Evolutionary conservation across 345 rosid genomes (phyloP), one percentile per base, ranked within the genome.

Genomic region (Noccaea caerulescens): DNA sequence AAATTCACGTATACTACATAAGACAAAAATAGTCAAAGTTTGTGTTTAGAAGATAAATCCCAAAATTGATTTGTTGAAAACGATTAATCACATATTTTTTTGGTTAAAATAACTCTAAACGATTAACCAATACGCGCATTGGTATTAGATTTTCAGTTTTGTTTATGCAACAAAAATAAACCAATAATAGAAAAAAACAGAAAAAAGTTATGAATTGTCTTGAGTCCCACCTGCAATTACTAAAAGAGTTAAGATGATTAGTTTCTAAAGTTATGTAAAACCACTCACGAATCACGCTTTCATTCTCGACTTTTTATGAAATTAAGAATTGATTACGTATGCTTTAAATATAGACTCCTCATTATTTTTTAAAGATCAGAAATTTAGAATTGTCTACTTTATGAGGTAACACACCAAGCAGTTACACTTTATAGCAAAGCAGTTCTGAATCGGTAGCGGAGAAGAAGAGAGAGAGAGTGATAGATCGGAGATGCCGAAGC

Each of bases 401-500:
- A 30, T 51, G 9, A 12, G n/a, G 20, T 33, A 57, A 58, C 9
- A 70, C 18, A 59, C 47, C 42, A 32, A 52, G 43, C 33, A n/a
- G 14, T 50, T 10, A 52, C 1, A 41, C 56, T 18, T 36, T 0
- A 2, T 39, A 50, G 34, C 42, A 2, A 58, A 8, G 30, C 64
- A 25, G 42, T 30, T 59, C 11, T 3, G 51, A 52, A 30, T 10
- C 60, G 13, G 30, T n/a, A 25, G 32, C 6, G 37, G 27, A 52
- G 57, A 12, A 20, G 38, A 4, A 50, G 38, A 56, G 50, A 10
- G 51, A 53, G 51, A 7, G 12, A 20, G 51, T 30, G 44, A 54
- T 12, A n/a, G 58, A 52, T 66, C 72, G 63, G 79, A 69, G 53
- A 83, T 86, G 91, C 73, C 77, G 46, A 86, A 60, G 14, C 73